Conservation (phyloP, 2,329 filamentous ascomycete species). For the Venturia effusa region DNA sequence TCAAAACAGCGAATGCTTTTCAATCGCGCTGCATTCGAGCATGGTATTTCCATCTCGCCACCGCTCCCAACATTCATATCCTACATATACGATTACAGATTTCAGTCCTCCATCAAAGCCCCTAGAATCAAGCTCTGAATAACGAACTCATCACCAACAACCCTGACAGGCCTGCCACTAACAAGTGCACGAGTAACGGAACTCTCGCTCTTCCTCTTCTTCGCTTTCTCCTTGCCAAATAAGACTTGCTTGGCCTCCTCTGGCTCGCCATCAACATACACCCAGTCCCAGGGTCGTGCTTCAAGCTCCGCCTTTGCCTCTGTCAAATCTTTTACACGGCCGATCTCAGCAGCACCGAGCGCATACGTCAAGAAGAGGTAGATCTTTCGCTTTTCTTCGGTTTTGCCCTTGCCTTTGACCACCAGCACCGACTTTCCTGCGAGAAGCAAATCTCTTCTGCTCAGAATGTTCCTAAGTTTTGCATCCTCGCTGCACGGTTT, state of each 20-base stretch:
- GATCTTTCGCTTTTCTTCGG: not conserved
- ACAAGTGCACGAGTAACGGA: slow-evolving; percentile 24
- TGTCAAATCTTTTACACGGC: slow-evolving; percentile 52
- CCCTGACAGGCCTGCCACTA: slow-evolving; percentile 43
- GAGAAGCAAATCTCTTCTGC: slow-evolving; percentile 49
- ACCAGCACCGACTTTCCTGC: slow-evolving; percentile 57
- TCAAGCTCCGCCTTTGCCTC: slow-evolving; percentile 54
- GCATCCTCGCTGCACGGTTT: slow-evolving; percentile 31
- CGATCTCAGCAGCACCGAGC: slow-evolving; percentile 58
- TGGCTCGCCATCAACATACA: slow-evolving; percentile 63
- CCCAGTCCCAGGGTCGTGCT: slow-evolving; percentile 52
- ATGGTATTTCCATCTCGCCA: not conserved
- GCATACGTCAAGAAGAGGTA: slow-evolving; percentile 65
- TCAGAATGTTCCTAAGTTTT: not conserved
- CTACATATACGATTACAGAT: slow-evolving; percentile 1
- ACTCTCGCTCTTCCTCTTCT: slow-evolving; percentile 16
- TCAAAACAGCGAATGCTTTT: not conserved
- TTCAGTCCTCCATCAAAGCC: slow-evolving; percentile 53
- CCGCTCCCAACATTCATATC: slow-evolving; percentile 27
- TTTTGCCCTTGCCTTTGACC: slow-evolving; percentile 44
- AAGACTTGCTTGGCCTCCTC: slow-evolving; percentile 44
- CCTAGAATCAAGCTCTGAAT: slow-evolving; percentile 89
- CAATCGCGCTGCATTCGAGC: not conserved
- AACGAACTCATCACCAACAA: slow-evolving; percentile 76
- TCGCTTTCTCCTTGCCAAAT: slow-evolving; percentile 26